These are phyloP conservation scores for Mycena leptocephala DNA, from an alignment of 768 basidiomycete species.

Conservation along the genomic window DNA sequence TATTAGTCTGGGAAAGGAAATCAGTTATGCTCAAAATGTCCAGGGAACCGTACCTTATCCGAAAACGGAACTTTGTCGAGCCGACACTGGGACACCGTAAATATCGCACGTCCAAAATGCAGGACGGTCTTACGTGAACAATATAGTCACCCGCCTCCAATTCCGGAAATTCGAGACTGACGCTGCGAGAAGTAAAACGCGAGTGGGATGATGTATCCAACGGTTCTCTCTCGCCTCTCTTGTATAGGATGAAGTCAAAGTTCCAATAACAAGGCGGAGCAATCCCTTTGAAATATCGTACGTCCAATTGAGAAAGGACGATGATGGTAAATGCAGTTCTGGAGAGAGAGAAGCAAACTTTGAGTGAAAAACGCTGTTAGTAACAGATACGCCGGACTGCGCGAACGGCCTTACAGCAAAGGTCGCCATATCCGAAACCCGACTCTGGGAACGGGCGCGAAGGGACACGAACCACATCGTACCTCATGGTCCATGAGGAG, in stretches of 20 bases:
- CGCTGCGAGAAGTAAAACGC: slow-evolving; percentile 40
- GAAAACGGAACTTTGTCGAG: slow-evolving; percentile 33
- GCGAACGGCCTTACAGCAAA: slow-evolving; percentile 25
- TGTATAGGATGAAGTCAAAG: slow-evolving; percentile 51
- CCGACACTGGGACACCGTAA: slow-evolving; percentile 17
- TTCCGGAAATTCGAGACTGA: slow-evolving; percentile 38
- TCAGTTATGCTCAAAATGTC: neutral
- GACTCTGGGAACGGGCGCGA: slow-evolving; percentile 24
- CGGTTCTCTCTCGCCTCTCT: slow-evolving; percentile 37
- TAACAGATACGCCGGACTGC: neutral
- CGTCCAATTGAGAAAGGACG: slow-evolving; percentile 50
- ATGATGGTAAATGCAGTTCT: slow-evolving; percentile 42
- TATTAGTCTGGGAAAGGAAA: neutral
- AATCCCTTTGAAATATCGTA: slow-evolving; percentile 48
- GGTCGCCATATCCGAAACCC: slow-evolving; percentile 30
- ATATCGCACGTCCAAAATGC: too few species aligned
- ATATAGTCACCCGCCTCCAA: slow-evolving; percentile 32
- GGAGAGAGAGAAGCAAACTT: slow-evolving; percentile 48
- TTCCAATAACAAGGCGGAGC: slow-evolving; percentile 41
- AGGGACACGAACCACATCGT: slow-evolving; percentile 27
- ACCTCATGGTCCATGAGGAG: slow-evolving; percentile 27
- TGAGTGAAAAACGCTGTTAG: neutral
- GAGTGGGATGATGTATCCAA: slow-evolving; percentile 38
- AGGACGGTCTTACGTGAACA: slow-evolving; percentile 29
- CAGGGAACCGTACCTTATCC: neutral